Evolutionary conservation across 2,329 filamentous ascomycete genomes (phyloP).

Genomic region (Paraphaeosphaeria minitans): DNA sequence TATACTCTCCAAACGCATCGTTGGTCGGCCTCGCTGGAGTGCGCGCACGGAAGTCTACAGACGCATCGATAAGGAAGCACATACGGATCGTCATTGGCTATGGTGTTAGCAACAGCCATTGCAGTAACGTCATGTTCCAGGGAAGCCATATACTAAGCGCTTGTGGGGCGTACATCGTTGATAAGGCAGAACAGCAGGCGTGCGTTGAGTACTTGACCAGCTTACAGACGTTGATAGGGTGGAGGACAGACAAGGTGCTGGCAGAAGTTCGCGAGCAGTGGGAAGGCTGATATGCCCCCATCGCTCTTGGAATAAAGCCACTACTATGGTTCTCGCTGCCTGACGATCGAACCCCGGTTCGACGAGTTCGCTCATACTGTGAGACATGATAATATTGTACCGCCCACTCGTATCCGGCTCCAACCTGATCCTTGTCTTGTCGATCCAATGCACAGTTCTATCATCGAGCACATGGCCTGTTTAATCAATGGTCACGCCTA

Average conservation of each 20-base stretch:
- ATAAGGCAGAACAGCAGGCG: slow-evolving; percentile 31
- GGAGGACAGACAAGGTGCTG: slow-evolving; percentile 36
- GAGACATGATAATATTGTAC: too few species aligned
- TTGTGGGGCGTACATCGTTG: slow-evolving; percentile 35
- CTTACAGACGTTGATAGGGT: slow-evolving; percentile 30
- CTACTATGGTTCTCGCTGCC: too few species aligned
- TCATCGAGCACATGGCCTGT: too few species aligned
- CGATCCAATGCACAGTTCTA: too few species aligned
- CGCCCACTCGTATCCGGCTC: too few species aligned
- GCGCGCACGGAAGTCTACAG: slow-evolving; percentile 30
- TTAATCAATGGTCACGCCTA: too few species aligned
- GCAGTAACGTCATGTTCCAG: slow-evolving; percentile 38
- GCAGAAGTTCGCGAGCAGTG: slow-evolving; percentile 32
- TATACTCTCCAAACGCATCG: slow-evolving; percentile 36
- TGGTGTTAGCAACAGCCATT: slow-evolving; percentile 34
- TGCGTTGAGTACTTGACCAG: slow-evolving; percentile 34
- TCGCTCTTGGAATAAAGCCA: slow-evolving; percentile 18
- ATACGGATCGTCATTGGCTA: slow-evolving; percentile 38
- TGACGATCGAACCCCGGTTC: too few species aligned
- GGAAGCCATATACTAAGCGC: slow-evolving; percentile 37
- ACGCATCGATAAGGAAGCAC: slow-evolving; percentile 33
- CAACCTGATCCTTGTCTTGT: too few species aligned
- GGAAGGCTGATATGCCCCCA: slow-evolving; percentile 1
- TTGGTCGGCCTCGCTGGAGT: slow-evolving; percentile 34
- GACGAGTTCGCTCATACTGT: too few species aligned